Percentiles rank a stretch among this genome's conserved stretches.
Conservation (phyloP, 768 basidiomycete species). For the Calocybe gangraenosa region DNA sequence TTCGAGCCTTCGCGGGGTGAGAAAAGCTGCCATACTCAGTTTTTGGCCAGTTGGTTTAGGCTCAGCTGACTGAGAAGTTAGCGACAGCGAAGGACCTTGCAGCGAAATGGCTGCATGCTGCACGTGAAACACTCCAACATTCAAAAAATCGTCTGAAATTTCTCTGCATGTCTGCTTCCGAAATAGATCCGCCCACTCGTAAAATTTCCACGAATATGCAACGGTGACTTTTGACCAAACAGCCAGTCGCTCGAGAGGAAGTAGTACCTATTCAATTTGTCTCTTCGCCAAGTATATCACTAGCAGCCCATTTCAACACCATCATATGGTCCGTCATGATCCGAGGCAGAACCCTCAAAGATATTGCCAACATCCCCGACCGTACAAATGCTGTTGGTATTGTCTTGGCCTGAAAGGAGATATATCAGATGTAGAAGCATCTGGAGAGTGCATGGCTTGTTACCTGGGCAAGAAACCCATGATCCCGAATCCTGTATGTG, state of each 20-base stretch:
- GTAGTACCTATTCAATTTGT: too few species aligned
- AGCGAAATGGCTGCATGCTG: too few species aligned
- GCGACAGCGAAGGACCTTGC: too few species aligned
- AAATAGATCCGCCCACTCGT: too few species aligned
- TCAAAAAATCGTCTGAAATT: too few species aligned
- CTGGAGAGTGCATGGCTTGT: background rate
- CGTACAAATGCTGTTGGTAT: conserved; percentile 43
- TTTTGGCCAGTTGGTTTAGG: background rate
- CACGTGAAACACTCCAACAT: too few species aligned
- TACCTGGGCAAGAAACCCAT: conserved; percentile 58
- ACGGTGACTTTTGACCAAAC: too few species aligned
- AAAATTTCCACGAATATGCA: too few species aligned
- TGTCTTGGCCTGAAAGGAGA: conserved; percentile 49
- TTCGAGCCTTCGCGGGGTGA: background rate
- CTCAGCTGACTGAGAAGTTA: too few species aligned
- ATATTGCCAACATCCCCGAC: conserved; percentile 51
- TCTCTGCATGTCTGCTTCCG: too few species aligned
- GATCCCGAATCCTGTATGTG: conserved; percentile 44
- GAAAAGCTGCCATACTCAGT: background rate
- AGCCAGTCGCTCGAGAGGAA: too few species aligned
- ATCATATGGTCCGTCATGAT: conserved; percentile 48
- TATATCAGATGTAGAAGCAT: background rate
- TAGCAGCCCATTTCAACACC: conserved; percentile 25
- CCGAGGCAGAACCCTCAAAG: conserved; percentile 31
- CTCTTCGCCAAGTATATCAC: background rate